Evolutionary conservation across 768 basidiomycete species (phyloP).

Genomic region (Mycena crocata): DNA sequence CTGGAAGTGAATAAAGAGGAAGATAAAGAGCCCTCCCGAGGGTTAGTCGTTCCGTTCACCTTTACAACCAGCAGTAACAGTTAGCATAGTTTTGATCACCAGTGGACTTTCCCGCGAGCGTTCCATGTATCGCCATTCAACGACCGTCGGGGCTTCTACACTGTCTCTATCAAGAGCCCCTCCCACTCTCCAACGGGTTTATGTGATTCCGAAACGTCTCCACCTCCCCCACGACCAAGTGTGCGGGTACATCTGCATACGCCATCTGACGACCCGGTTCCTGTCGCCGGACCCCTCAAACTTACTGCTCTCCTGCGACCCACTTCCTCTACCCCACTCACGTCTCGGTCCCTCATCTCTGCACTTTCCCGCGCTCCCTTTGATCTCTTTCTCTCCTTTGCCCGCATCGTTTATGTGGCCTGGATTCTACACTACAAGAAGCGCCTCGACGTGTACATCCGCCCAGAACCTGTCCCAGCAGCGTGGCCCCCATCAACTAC

Average conservation of each 20-base stretch:
- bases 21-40: slow-evolving; percentile 47
- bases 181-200: slow-evolving; percentile 46
- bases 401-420: slow-evolving; percentile 73
- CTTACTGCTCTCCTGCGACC: slow-evolving; percentile 63
- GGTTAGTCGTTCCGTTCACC: slow-evolving; percentile 41
- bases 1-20: slow-evolving; percentile 59
- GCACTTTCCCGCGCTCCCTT: slow-evolving; percentile 60
- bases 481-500: slow-evolving; percentile 6
- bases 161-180: slow-evolving; percentile 64
- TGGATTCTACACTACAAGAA: slow-evolving; percentile 71
- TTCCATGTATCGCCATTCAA: slow-evolving; percentile 87
- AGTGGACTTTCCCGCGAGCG: slow-evolving; percentile 74
- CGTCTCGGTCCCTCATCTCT: slow-evolving; percentile 49
- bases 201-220: slow-evolving; percentile 23
- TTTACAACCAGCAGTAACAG: not conserved
- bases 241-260: slow-evolving; percentile 57
- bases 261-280: slow-evolving; percentile 15
- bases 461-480: slow-evolving; percentile 65
- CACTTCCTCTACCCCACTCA: slow-evolving; percentile 51
- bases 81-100: slow-evolving; percentile 61
- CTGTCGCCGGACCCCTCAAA: slow-evolving; percentile 54
- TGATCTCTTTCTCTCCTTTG: slow-evolving; percentile 63
- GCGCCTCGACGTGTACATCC: slow-evolving; percentile 64
- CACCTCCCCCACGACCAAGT: slow-evolving; percentile 45
- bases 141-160: slow-evolving; percentile 74